Evolutionary conservation across 352 stramenopile species (phyloP).

Genomic region (Phytophthora citricola): DNA sequence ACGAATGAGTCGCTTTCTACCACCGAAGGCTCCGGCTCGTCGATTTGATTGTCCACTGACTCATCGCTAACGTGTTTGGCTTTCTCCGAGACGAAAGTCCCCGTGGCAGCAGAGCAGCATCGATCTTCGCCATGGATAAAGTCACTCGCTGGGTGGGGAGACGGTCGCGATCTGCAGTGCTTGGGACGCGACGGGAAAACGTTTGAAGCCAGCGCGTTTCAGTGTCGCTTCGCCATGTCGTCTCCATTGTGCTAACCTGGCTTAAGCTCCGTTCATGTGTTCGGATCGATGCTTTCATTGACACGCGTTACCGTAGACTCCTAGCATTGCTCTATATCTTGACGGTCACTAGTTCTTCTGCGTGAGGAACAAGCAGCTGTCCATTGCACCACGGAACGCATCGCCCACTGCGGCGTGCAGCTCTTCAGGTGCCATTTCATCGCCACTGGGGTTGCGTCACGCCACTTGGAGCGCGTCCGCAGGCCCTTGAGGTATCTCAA

Average conservation of each 20-base stretch:
- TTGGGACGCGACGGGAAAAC: constrained; percentile 7
- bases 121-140: constrained; percentile 19
- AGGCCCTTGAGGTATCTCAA: constrained; percentile 79
- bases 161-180: constrained; percentile 11
- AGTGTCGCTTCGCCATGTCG: constrained; percentile 16
- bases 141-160: neutral
- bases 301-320: constrained; percentile 8
- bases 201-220: constrained; percentile 8
- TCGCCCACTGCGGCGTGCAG: constrained; percentile 73
- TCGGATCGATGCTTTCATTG: constrained; percentile 18
- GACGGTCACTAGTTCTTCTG: constrained; percentile 45
- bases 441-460: constrained; percentile 45
- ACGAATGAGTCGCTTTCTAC: constrained; percentile 3
- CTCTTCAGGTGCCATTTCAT: constrained; percentile 45
- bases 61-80: neutral
- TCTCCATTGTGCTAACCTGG: neutral
- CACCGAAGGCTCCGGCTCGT: neutral
- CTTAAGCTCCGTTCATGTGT: constrained; percentile 7
- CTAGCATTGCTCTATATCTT: constrained; percentile 18
- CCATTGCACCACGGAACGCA: constrained; percentile 71
- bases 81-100: constrained; percentile 15
- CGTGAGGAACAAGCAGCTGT: constrained; percentile 80
- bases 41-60: constrained; percentile 1
- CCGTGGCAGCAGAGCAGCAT: constrained; percentile 5
- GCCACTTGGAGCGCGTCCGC: constrained; percentile 79